A percentile compares a stretch with the other conserved stretches of the same genome.
These are phyloP conservation scores for Thymus mandschuricus DNA, from an alignment of 257 asterid species.

Conservation along the genomic window DNA sequence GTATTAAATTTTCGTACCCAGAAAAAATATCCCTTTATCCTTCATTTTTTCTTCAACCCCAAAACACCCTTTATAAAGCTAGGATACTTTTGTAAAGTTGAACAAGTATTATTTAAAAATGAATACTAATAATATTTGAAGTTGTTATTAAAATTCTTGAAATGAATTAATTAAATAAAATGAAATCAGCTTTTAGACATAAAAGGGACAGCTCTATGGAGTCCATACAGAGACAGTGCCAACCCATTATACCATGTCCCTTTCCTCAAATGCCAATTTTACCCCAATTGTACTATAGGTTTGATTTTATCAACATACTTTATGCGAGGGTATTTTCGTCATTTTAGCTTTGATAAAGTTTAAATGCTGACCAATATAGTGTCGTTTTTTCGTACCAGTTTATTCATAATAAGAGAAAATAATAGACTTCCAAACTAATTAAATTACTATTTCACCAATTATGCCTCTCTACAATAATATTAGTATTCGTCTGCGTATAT, in stretches of 20 bases:
- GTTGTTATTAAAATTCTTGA: not conserved
- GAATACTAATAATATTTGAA: not conserved
- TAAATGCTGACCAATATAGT: too few species aligned
- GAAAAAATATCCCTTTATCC: too few species aligned
- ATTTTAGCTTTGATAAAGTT: not conserved
- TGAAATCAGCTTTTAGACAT: slow-evolving; percentile 62
- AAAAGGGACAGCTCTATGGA: slow-evolving; percentile 65
- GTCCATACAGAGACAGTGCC: slow-evolving; percentile 60
- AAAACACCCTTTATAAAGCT: not conserved
- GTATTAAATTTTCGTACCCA: too few species aligned
- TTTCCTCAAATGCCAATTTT: slow-evolving; percentile 44
- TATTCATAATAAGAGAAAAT: too few species aligned
- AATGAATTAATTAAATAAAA: not conserved
- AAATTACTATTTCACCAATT: too few species aligned
- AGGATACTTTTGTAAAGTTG: not conserved
- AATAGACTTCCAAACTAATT: too few species aligned
- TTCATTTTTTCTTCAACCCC: too few species aligned
- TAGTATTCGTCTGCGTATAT: too few species aligned
- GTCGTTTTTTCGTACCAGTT: too few species aligned
- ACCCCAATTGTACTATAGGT: slow-evolving; percentile 24
- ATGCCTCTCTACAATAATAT: too few species aligned
- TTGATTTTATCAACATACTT: not conserved
- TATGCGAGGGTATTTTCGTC: slow-evolving; percentile 40
- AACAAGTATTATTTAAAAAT: too few species aligned
- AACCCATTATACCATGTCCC: slow-evolving; percentile 65